Evolutionary conservation across 805 yeast species (phyloP).

Genomic region (Teunomyces stri): DNA sequence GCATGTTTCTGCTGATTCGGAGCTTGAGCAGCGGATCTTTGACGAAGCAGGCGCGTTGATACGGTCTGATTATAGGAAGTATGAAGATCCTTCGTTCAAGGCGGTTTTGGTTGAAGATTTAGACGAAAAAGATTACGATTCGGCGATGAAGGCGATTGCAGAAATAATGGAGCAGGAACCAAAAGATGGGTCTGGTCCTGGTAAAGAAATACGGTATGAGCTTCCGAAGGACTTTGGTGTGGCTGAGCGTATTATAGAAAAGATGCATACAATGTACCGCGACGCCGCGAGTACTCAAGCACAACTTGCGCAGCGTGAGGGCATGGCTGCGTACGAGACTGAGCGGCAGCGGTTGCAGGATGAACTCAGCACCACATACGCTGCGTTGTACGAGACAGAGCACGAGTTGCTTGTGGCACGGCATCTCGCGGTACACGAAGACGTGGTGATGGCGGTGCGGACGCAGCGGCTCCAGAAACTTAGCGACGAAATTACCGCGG

Average conservation of each 20-base stretch:
- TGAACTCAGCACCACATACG: slow-evolving; percentile 8
- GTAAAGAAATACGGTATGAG: not conserved
- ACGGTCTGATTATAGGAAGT: slow-evolving; percentile 40
- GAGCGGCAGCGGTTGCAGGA: slow-evolving; percentile 6
- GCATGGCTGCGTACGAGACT: slow-evolving; percentile 6
- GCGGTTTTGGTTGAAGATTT: slow-evolving; percentile 26
- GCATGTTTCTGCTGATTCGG: not conserved
- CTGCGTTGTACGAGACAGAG: slow-evolving; percentile 13
- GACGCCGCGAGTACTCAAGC: not conserved
- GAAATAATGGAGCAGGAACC: slow-evolving; percentile 5
- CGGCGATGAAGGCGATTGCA: slow-evolving; percentile 19
- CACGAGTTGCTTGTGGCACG: slow-evolving; percentile 13
- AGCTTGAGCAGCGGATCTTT: slow-evolving; percentile 19
- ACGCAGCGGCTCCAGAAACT: slow-evolving; percentile 18
- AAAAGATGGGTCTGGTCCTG: not conserved
- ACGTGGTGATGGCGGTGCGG: slow-evolving; percentile 15
- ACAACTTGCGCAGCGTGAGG: not conserved
- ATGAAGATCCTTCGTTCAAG: slow-evolving; percentile 17
- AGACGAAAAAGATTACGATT: slow-evolving; percentile 23
- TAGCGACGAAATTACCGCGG: slow-evolving; percentile 17
- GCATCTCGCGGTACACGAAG: slow-evolving; percentile 16
- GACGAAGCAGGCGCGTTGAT: slow-evolving; percentile 35
- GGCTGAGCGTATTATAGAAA: slow-evolving; percentile 14
- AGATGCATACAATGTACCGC: slow-evolving; percentile 17
- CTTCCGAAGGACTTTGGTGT: slow-evolving; percentile 15